phyloP scores from a whole-genome alignment of 805 yeast species.

The Barnettozyma californica region DNA sequence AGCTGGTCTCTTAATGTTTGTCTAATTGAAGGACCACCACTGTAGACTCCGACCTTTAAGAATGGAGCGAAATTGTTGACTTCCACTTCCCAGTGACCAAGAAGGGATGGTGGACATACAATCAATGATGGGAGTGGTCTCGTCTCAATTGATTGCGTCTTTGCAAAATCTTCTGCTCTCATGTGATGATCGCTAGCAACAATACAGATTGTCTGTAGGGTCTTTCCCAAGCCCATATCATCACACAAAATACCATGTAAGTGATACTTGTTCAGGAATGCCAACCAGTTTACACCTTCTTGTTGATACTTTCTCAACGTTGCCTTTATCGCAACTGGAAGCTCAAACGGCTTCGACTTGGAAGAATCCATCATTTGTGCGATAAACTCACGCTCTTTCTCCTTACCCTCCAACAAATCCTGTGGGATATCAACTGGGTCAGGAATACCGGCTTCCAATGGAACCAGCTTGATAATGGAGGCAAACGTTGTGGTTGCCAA shows the following conservation, averaged over 20 bases:
- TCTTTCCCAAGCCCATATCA: constrained; percentile 99
- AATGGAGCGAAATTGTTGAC: constrained; percentile 85
- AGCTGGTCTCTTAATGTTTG: constrained; percentile 48
- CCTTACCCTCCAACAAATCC: constrained; percentile 81
- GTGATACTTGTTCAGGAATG: constrained; percentile 89
- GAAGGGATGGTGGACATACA: constrained; percentile 93
- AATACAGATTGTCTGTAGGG: constrained; percentile 94
- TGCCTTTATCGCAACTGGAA: constrained; percentile 91
- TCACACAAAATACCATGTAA: constrained; percentile 97
- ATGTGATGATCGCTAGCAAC: constrained; percentile 92
- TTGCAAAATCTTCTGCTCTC: constrained; percentile 62
- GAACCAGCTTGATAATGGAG: constrained; percentile 88
- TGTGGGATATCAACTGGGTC: constrained; percentile 90
- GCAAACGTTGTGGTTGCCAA: constrained; percentile 96
- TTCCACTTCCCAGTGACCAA: constrained; percentile 99
- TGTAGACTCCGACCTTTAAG: constrained; percentile 76
- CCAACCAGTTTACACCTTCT: constrained; percentile 98
- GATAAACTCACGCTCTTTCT: constrained; percentile 87
- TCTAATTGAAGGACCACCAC: constrained; percentile 85
- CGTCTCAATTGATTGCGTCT: constrained; percentile 56
- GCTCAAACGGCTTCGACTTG: constrained; percentile 77
- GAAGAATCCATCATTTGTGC: constrained; percentile 97
- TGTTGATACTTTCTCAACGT: constrained; percentile 93
- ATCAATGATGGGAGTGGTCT: constrained; percentile 79
- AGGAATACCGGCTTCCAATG: constrained; percentile 94